Base-by-base conservation (phyloP, 164 flowering plant genomes). In the Vitis riparia region DNA sequence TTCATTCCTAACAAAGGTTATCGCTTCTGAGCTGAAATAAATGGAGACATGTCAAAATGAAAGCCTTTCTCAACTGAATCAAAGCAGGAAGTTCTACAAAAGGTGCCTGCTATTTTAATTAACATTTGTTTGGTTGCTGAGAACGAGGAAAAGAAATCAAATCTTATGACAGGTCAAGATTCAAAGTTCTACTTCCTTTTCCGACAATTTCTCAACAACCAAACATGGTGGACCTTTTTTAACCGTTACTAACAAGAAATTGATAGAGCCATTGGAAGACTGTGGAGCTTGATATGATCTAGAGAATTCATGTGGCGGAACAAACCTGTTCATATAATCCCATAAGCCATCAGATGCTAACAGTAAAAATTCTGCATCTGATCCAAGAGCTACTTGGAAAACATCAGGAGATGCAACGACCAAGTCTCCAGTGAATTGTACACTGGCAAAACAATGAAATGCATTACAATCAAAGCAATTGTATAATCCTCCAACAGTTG, bases 301-400 rank as follows among this genome's bases (percentile, higher is more conserved):
- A 37, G 44, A 37, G 44, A 37, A 23, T 23, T 23, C 70, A 70
- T 57, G 60, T 51, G 13, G 48, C 29, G 19, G 15, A 16, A 32
- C 71, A 51, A 37, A 95, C 99, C 97, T 90, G 69, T 80, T 90
- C 73, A 95, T 87, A 83, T 95, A 95, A 79, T 95, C 99, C 99
- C 97, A 95, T 64, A 95, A 82, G 53, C 99, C 99, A 85, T 95
- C 99, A 68, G 98, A 89, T 63, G 99, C 98, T 75, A 95, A 81
- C 32, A 95, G 17, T 66, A 93, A 9, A 71, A 91, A 93, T 73
- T 93, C 99, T 62, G 84, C 86, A 81, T 91, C 99, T 57, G 91
- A 71, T 51, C 88, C 91, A 44, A 95, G 89, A 76, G 78, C 52
- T 47, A 84, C 84, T 80, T 85, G 85, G 66, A 67, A 85, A 57